These are phyloP conservation scores for Cyberlindnera lachancei DNA, from an alignment of 805 yeast genomes.

Conservation along the genomic window DNA sequence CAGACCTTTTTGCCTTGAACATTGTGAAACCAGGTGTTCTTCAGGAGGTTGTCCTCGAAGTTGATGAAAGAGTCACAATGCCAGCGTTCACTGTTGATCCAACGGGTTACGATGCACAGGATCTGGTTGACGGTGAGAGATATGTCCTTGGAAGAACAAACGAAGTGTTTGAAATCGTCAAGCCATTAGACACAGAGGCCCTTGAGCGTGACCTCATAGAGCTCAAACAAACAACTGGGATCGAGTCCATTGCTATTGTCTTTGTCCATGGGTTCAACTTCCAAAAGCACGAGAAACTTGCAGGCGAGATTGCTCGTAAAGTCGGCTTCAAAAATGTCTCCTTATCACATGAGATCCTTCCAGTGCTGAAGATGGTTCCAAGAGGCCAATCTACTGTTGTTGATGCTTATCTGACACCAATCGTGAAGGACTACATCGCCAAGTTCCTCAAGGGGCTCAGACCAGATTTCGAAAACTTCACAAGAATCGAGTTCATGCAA, in stretches of 20 bases:
- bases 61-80: slow-evolving; percentile 49
- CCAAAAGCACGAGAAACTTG: slow-evolving; percentile 30
- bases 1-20: slow-evolving; percentile 41
- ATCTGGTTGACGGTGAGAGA: slow-evolving; percentile 25
- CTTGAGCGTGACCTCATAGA: slow-evolving; percentile 15
- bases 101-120: slow-evolving; percentile 25
- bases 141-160: slow-evolving; percentile 34
- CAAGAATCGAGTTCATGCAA: slow-evolving; percentile 47
- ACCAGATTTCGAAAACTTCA: slow-evolving; percentile 28
- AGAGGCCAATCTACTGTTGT: slow-evolving; percentile 35
- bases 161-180: slow-evolving; percentile 31
- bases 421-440: slow-evolving; percentile 31
- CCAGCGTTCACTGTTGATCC: slow-evolving; percentile 49
- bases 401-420: slow-evolving; percentile 38
- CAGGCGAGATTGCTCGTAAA: slow-evolving; percentile 27
- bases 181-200: slow-evolving; percentile 25
- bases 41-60: slow-evolving; percentile 36
- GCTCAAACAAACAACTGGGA: slow-evolving; percentile 19
- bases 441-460: slow-evolving; percentile 28
- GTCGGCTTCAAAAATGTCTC: slow-evolving; percentile 23
- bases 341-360: slow-evolving; percentile 19
- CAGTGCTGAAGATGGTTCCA: slow-evolving; percentile 32
- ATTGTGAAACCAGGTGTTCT: slow-evolving; percentile 40
- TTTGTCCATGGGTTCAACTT: slow-evolving; percentile 30
- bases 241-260: slow-evolving; percentile 28